Evolutionary conservation across 108 stramenopile genomes (phyloP).

Genomic region (Mayamaea pseudoterrestris): DNA sequence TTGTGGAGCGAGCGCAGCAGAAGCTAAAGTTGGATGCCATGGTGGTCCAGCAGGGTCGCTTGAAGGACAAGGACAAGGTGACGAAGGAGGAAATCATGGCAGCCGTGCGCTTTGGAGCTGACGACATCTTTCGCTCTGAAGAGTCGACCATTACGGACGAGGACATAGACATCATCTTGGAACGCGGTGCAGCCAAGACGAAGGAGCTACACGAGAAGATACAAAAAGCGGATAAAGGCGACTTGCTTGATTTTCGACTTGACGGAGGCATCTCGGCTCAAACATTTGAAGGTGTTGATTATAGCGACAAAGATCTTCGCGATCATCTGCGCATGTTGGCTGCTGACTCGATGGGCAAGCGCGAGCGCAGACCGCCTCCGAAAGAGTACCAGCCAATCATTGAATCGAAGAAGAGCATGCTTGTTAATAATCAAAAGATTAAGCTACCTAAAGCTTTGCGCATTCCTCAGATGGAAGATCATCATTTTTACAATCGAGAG

Average conservation of each 20-base stretch:
- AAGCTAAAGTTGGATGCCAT: conserved; percentile 99
- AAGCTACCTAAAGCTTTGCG: conserved; percentile 61
- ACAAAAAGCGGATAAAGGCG: conserved; percentile 87
- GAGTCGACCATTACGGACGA: conserved; percentile 88
- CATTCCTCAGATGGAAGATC: conserved; percentile 87
- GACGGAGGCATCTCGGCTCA: conserved; percentile 84
- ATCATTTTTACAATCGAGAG: conserved; percentile 89
- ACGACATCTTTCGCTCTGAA: conserved; percentile 87
- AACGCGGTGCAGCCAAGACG: conserved; percentile 84
- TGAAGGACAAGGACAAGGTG: conserved; percentile 86
- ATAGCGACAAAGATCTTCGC: conserved; percentile 70
- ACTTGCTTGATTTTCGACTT: conserved; percentile 87
- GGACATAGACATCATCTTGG: conserved; percentile 93
- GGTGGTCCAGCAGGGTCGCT: conserved; percentile 95
- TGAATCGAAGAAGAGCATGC: conserved; percentile 70
- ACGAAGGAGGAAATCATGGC: conserved; percentile 83
- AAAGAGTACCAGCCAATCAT: conserved; percentile 70
- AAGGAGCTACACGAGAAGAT: conserved; percentile 84
- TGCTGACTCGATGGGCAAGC: conserved; percentile 75
- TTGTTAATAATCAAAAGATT: conserved; percentile 64
- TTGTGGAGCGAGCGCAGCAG: conserved; percentile 98
- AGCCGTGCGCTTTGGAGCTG: conserved; percentile 94
- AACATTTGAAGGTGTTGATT: conserved; percentile 84
- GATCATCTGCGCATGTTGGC: conserved; percentile 73
- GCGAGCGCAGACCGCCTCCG: conserved; percentile 76